Conservation (phyloP, 192 early-diverging fungal genomes). For the Coemansia sp. region DNA sequence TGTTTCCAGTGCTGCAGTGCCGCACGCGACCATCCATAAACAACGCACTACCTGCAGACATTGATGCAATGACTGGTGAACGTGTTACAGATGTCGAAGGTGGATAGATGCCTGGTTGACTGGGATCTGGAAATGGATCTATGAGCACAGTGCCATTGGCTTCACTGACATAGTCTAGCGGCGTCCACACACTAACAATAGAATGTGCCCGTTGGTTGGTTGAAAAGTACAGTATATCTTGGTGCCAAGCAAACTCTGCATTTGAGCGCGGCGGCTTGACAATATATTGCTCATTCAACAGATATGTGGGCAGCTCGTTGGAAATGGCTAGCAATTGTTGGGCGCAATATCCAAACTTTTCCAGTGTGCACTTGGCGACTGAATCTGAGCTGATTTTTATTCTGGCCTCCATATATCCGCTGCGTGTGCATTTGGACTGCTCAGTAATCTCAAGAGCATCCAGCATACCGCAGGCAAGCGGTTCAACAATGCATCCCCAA, state of each 20-base stretch:
- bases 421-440: conserved; percentile 6
- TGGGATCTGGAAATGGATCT: conserved; percentile 39
- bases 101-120: conserved; percentile 18
- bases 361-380: conserved; percentile 22
- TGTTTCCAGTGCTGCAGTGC: conserved; percentile 41
- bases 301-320: neutral
- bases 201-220: conserved; percentile 13
- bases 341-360: conserved; percentile 37
- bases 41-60: conserved; percentile 38
- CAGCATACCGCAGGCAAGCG: conserved; percentile 41
- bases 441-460: conserved; percentile 16
- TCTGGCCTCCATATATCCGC: conserved; percentile 14
- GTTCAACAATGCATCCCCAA: conserved; percentile 54
- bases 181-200: conserved; percentile 45
- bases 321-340: conserved; percentile 14
- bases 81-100: neutral
- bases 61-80: conserved; percentile 5
- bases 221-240: conserved; percentile 36
- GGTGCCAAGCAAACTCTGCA: conserved; percentile 50
- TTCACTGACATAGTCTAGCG: conserved; percentile 23
- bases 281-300: conserved; percentile 54
- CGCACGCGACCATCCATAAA: conserved; percentile 49
- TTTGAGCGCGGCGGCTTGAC: conserved; percentile 39
- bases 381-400: conserved; percentile 4
- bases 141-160: conserved; percentile 40